Conservation (phyloP, 371 early-diverging fungal genomes). For the Capillidium heterosporum region DNA sequence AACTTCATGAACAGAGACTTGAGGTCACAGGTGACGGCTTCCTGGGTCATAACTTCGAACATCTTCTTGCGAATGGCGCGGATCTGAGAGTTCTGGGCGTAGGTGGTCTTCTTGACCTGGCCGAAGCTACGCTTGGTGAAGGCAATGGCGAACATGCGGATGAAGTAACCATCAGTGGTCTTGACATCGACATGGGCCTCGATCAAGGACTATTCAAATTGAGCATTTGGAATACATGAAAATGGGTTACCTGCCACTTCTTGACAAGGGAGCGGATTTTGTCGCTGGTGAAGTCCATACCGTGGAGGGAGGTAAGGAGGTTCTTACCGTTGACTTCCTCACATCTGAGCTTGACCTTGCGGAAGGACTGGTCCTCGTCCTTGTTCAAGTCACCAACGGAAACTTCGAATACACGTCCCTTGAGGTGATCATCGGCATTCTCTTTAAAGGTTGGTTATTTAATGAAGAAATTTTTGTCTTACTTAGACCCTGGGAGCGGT, state of each 20-base stretch:
- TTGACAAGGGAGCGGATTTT: slow-evolving; percentile 98
- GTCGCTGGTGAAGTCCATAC: slow-evolving; percentile 99
- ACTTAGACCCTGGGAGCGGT: slow-evolving; percentile 98
- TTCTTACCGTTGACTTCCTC: slow-evolving; percentile 97
- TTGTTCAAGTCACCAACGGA: slow-evolving; percentile 97
- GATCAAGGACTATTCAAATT: slow-evolving; percentile 56
- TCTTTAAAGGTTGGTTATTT: slow-evolving; percentile 19
- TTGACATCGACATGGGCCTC: slow-evolving; percentile 98
- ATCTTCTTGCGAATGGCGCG: slow-evolving; percentile 99
- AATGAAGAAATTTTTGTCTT: slow-evolving; percentile 15
- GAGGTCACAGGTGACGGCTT: slow-evolving; percentile 80
- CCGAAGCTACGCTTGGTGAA: slow-evolving; percentile 94
- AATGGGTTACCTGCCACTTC: slow-evolving; percentile 86
- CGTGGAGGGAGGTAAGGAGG: slow-evolving; percentile 99
- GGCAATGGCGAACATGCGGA: slow-evolving; percentile 95
- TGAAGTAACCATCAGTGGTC: slow-evolving; percentile 98
- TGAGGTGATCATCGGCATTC: slow-evolving; percentile 91
- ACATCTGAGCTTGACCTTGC: slow-evolving; percentile 97
- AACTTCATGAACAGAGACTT: slow-evolving; percentile 96
- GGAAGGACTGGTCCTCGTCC: slow-evolving; percentile 87
- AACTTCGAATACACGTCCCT: slow-evolving; percentile 95
- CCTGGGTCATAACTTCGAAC: slow-evolving; percentile 94
- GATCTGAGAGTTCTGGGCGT: slow-evolving; percentile 94
- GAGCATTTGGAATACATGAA: background rate
- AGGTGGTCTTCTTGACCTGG: slow-evolving; percentile 97